Conservation (phyloP, 1,284 basidiomycete species). For the Leccinum olivaceoglutinosum region DNA sequence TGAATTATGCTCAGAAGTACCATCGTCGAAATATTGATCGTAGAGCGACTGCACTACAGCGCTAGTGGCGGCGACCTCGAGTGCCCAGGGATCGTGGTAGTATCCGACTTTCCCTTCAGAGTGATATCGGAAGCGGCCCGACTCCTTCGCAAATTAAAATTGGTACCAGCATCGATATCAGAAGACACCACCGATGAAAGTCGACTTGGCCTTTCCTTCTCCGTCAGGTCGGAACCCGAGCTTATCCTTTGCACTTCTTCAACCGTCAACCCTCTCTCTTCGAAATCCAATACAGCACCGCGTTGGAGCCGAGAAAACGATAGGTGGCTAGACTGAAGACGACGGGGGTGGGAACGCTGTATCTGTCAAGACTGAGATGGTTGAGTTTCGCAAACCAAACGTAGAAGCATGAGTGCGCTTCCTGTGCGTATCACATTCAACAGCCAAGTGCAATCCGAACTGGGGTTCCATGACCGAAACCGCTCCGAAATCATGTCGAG, state of each 20-base stretch:
- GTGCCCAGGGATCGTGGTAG: conserved; percentile 1
- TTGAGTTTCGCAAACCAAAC: conserved; percentile 13
- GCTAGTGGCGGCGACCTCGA: neutral
- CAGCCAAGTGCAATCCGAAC: conserved; percentile 17
- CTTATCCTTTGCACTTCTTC: conserved; percentile 4
- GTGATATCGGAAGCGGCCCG: conserved; percentile 30
- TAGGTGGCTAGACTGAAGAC: no score
- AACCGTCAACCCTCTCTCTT: neutral
- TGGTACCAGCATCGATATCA: neutral
- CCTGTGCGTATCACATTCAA: conserved; percentile 30
- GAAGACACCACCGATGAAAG: conserved; percentile 2
- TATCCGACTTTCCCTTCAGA: conserved; percentile 20
- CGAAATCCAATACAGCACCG: no score
- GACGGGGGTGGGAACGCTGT: no score
- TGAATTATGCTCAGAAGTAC: neutral
- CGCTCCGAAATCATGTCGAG: conserved; percentile 32
- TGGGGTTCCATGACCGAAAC: conserved; percentile 22
- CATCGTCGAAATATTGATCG: conserved; percentile 21
- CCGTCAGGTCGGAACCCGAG: conserved; percentile 12
- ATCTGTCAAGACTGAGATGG: no score
- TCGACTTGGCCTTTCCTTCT: conserved; percentile 11
- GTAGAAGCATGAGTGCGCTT: conserved; percentile 14
- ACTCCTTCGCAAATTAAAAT: conserved; percentile 16
- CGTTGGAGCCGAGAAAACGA: no score
- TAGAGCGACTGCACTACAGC: conserved; percentile 20